Evolutionary conservation across 2,329 filamentous ascomycete genomes (phyloP).

Genomic region (Cladosporium sp.): DNA sequence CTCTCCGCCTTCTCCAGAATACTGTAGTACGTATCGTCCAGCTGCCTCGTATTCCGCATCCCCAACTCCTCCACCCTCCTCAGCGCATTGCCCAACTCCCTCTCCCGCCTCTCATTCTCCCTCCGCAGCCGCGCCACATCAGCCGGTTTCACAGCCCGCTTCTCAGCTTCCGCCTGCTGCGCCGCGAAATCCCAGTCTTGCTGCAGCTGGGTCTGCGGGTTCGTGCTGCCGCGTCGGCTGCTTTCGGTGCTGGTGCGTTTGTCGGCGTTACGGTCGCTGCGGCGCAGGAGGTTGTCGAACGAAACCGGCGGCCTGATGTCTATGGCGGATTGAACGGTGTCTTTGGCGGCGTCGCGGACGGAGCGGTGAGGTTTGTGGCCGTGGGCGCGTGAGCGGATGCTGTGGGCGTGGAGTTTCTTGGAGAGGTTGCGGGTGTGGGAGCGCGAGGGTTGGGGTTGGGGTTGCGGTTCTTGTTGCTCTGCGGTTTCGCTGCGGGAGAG

Average conservation of each 20-base stretch:
- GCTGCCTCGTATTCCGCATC: conserved; percentile 60
- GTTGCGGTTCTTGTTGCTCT: not conserved
- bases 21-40: conserved; percentile 72
- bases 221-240: conserved; percentile 21
- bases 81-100: conserved; percentile 37
- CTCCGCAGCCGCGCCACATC: conserved; percentile 37
- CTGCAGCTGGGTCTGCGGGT: not conserved
- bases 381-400: not conserved
- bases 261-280: conserved; percentile 19
- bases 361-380: conserved; percentile 13
- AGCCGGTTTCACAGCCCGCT: conserved; percentile 31
- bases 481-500: conserved; percentile 16
- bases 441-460: not conserved
- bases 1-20: conserved; percentile 64
- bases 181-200: conserved; percentile 17
- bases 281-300: conserved; percentile 40
- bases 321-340: conserved; percentile 42
- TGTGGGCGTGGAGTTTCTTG: conserved; percentile 8
- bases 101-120: conserved; percentile 36
- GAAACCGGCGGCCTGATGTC: conserved; percentile 42
- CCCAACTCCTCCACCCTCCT: conserved; percentile 47
- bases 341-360: conserved; percentile 33
- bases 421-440: conserved; percentile 8
- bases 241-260: conserved; percentile 22
- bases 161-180: conserved; percentile 18